Conservation (phyloP, 2,329 filamentous ascomycete genomes). For the Cryphonectria nitschkei region DNA sequence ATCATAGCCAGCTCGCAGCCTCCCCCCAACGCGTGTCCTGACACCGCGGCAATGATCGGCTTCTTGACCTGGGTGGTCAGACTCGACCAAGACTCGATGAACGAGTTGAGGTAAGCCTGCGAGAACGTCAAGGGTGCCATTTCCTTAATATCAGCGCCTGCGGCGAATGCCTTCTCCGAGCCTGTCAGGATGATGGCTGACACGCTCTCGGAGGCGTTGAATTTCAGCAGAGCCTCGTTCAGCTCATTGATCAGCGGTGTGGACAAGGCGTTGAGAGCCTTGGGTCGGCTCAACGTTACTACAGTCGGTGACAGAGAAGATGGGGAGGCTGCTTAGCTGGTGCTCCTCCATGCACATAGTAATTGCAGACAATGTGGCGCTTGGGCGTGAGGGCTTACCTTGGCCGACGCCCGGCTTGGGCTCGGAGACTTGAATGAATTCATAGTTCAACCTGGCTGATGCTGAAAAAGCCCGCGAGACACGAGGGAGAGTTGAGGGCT, state of each 20-base stretch:
- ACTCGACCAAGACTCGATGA: slow-evolving; percentile 93
- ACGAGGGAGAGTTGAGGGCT: slow-evolving; percentile 59
- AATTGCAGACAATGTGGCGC: not conserved
- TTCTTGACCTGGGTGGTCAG: slow-evolving; percentile 86
- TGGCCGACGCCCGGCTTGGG: slow-evolving; percentile 89
- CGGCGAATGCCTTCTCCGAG: slow-evolving; percentile 87
- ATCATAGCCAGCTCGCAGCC: slow-evolving; percentile 98
- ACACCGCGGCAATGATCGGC: slow-evolving; percentile 91
- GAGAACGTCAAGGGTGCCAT: slow-evolving; percentile 94
- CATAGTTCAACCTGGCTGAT: slow-evolving; percentile 58
- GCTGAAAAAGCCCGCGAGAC: slow-evolving; percentile 58
- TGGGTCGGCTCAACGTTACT: slow-evolving; percentile 94
- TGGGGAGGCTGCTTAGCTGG: slow-evolving; percentile 10
- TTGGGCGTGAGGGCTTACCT: slow-evolving; percentile 56
- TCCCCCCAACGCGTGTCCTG: slow-evolving; percentile 90
- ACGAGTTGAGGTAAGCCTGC: slow-evolving; percentile 83
- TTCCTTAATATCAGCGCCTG: slow-evolving; percentile 98
- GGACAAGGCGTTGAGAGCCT: slow-evolving; percentile 91
- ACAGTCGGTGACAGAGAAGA: slow-evolving; percentile 17
- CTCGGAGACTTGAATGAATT: slow-evolving; percentile 79
- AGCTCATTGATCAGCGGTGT: slow-evolving; percentile 90
- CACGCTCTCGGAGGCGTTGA: slow-evolving; percentile 71
- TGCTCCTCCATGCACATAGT: slow-evolving; percentile 3
- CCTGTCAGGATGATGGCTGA: slow-evolving; percentile 85
- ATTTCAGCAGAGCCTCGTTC: slow-evolving; percentile 73